A percentile compares a stretch with the other conserved stretches of the same genome.
phyloP scores from a whole-genome alignment of 306 rosid genomes.

The Alnus glutinosa region DNA sequence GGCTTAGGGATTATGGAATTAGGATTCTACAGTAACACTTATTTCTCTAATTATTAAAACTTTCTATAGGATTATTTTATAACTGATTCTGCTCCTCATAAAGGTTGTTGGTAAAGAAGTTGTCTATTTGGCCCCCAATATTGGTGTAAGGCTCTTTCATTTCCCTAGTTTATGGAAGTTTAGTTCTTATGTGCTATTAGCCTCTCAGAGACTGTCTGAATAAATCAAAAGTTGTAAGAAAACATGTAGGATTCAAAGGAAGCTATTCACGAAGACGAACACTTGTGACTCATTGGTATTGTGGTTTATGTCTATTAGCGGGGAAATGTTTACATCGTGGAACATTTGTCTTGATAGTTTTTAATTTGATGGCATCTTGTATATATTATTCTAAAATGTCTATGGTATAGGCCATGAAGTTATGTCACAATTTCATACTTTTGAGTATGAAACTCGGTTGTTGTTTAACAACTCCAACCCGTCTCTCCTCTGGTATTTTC shows the following conservation, averaged over 20 bases:
- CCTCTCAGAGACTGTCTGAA: neutral
- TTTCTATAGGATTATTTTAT: neutral
- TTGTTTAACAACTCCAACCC: neutral
- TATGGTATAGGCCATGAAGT: neutral
- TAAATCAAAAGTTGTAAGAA: neutral
- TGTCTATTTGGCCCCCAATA: neutral
- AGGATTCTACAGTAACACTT: neutral
- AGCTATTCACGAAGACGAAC: neutral
- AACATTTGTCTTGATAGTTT: constrained; percentile 8
- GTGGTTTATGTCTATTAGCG: neutral
- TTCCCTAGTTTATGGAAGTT: neutral
- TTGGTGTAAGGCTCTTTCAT: neutral
- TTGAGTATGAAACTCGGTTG: neutral
- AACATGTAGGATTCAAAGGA: neutral
- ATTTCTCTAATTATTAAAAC: neutral
- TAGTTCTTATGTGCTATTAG: neutral
- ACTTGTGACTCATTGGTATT: neutral
- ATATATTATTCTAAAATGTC: neutral
- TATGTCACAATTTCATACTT: neutral
- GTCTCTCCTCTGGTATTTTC: neutral
- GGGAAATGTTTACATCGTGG: constrained; percentile 11
- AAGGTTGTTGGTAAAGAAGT: neutral
- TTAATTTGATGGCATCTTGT: neutral
- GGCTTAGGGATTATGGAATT: neutral
- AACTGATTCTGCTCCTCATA: neutral